Base-by-base conservation (phyloP, 2,329 filamentous ascomycete genomes). In the Elsinoe arachidis region DNA sequence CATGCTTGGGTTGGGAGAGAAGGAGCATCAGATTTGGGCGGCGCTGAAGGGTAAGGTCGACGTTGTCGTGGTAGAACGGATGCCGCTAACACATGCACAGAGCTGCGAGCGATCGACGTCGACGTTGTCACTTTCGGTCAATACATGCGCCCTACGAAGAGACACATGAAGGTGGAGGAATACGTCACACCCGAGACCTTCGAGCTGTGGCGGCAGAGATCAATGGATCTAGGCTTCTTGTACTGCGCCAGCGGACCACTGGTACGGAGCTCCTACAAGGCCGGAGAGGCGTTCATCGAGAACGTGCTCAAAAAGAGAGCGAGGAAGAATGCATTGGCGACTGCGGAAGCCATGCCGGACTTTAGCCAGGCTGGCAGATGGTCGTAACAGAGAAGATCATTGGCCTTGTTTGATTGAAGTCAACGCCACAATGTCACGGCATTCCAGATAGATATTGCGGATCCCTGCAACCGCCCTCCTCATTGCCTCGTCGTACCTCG, bases 101-200 rank as follows among this genome's bases (percentile, higher is more conserved):
- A 95, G 70, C 80, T 99, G 11, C 82, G 93, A 58, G 85, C 85
- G 63, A 81, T 84, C 58, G 78, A 88, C 60, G 91, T 96, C 46
- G 93, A 99, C 65, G 90, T 99, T 11, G 90, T 99, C 58, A 99
- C 93, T 0, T 99, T 99, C 65, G 93, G 93, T n/a, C 93, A 99
- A 77, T 99, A 99, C 77, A 99, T 99, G 93, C 88, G 92, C 10
- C 93, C 93, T 1, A 99, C 93, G 3, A 99, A 97, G 79, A 83
- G 92, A 44, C 93, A 99, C 72, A 92, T 99, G 83, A 86, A 95
- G 72, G 93, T 99, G 33, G 87, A 95, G 68, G 90, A 92, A 71
- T 99, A 99, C 70, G 82, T 99, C 47, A 92, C 90, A 0, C 93
- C 93, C 0, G 88, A 87, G 61, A 84, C 86, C 61, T 99, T 99